Evolutionary conservation across 495 filamentous ascomycete species (phyloP).

Genomic region (Penicillium herquei): DNA sequence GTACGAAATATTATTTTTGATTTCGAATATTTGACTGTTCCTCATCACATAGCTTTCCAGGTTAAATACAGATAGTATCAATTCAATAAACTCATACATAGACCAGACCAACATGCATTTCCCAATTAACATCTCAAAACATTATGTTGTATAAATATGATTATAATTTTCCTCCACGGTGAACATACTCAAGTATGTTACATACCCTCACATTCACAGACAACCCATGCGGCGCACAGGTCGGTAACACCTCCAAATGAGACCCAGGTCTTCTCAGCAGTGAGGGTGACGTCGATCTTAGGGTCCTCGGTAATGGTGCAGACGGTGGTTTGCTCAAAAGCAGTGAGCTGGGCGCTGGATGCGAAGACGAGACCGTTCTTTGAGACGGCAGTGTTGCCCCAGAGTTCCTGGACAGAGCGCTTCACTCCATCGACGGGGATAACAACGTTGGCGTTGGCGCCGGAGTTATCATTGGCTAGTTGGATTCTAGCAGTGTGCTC

Average conservation of each 20-base stretch:
- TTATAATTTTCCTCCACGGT: background rate
- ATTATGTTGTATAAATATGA: too few relatives aligned
- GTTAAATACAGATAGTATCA: too few relatives aligned
- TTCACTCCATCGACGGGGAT: conserved; percentile 22
- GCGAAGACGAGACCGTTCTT: conserved; percentile 23
- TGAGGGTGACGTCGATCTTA: conserved; percentile 1
- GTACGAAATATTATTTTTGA: too few relatives aligned
- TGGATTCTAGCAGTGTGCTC: conserved; percentile 14
- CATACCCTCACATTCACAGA: conserved; percentile 20
- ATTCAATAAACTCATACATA: too few relatives aligned
- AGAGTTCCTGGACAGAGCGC: conserved; percentile 23
- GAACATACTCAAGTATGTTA: background rate
- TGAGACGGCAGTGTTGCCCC: conserved; percentile 19
- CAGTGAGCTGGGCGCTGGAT: conserved; percentile 19
- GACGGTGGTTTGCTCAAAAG: conserved; percentile 17
- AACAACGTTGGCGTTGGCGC: conserved; percentile 15
- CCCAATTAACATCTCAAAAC: background rate
- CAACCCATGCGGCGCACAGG: conserved; percentile 18
- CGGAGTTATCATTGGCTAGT: conserved; percentile 23
- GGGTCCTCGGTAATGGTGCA: conserved; percentile 19
- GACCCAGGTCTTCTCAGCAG: conserved; percentile 10
- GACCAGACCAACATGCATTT: background rate
- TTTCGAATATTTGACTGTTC: too few relatives aligned
- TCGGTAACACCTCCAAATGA: conserved; percentile 13
- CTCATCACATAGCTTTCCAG: background rate